Base-by-base conservation (phyloP, 768 basidiomycete genomes). In the Termitomyces heimii region DNA sequence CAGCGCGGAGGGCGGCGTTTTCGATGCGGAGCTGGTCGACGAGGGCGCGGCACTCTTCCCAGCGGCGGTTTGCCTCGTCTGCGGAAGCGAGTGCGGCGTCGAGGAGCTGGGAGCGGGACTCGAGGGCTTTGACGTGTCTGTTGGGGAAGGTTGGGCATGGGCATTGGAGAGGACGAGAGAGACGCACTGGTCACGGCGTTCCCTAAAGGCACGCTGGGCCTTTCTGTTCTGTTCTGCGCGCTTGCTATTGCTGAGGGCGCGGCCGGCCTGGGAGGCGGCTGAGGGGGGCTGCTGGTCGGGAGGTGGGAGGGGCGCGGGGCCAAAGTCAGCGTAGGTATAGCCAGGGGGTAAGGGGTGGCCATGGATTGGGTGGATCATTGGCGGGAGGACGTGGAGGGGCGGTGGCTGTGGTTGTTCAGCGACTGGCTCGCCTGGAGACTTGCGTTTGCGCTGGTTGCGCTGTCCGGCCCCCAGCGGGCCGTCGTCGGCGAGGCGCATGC, bases 191-290 rank as follows among this genome's bases (percentile, higher is more conserved):
- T 97, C 94, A 65, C 94, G 77, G 31, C 94, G 83, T 68, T 94
- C 90, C 59, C 94, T 76, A 71, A 95, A 97, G 1, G 92, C 93
- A 42, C 93, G 81, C 73, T 97, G 94, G 0, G 94, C 94, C 70
- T 94, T 94, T 63, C 94, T 81, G 70, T 97, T 97, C 75, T 97
- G 94, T 66, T 95, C 94, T 43, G 94, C 94, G 10, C 94, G 83
- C 67, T 94, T 94, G 68, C 85, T 89, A 66, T 80, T 83, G 70
- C 87, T 90, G 50, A 94, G 76, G 12, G 83, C 72, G 47, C 91
- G 77, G 26, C 79, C 79, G 20, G 72, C 70, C 7, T 70, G 67
- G 7, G n/a, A n/a, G n/a, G 66, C 9, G 69, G 67, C 53, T 70
- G 43, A 68, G 1, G 65, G 68, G 63, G 26, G 67, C 18, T 68